Evolutionary conservation across 768 basidiomycete genomes (phyloP), one percentile per base, ranked within the genome.

Genomic region (Cyclocybe cylindracea): DNA sequence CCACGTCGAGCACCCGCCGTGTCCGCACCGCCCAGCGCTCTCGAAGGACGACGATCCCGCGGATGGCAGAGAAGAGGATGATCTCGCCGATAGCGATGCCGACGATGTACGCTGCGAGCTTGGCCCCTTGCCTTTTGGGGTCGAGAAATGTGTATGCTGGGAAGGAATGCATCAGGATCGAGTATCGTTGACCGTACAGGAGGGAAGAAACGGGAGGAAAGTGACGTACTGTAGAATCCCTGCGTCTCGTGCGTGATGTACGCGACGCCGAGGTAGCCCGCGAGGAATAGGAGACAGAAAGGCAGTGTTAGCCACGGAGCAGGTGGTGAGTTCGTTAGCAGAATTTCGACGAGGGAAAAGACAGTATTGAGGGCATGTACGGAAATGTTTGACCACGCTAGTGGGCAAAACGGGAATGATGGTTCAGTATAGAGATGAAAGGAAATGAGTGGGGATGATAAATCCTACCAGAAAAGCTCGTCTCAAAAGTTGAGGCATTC

Each of bases 101-200:
- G 36, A 84, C 16, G 59, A 89, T 82, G 62, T 88, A 89, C 0
- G 65, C 83, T 0, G 83, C 84, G 40, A 89, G 70, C 33, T 73
- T 58, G 4, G 58, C 71, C 18, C 69, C 63, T 50, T 79, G 63
- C 11, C 61, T 66, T 7, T 55, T 24, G 0, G 88, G 86, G 58
- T 89, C 63, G 7, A 90, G 78, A 73, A 89, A 90, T 9, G 63
- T 43, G 64, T 89, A 90, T 1, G 81, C 87, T 89, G 53, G 16
- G n/a, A 8, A 29, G 46, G 10, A 9, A 33, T n/a, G 43, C 24
- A 24, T 44, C 44, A 47, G n/a, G 10, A 55, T 31, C 35, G 19
- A 38, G 47, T 14, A 37, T 51, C 18, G 32, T 33, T n/a, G 29
- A 43, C 13, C 7, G 14, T 39, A 10, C 13, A 37, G 34, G n/a